phyloP scores from a whole-genome alignment of 1,139 yeast species.

The Blastobotrys persicus region DNA sequence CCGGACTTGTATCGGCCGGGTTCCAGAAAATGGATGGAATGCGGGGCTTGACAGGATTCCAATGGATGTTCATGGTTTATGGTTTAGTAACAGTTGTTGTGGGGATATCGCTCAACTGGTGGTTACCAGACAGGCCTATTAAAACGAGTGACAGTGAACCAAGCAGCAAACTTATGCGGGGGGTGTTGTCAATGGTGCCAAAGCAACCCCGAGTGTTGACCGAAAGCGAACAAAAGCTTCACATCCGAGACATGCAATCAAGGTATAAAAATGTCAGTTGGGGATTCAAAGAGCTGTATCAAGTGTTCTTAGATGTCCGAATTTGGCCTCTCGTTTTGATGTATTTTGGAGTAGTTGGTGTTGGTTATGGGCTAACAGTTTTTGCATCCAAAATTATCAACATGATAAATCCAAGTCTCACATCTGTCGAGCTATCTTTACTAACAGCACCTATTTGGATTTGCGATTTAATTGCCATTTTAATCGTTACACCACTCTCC shows the following conservation, averaged over 20 bases:
- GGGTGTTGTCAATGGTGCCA: slow-evolving; percentile 11
- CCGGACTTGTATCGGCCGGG: slow-evolving; percentile 84
- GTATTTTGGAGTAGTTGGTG: slow-evolving; percentile 92
- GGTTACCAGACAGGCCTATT: slow-evolving; percentile 76
- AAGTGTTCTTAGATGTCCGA: slow-evolving; percentile 60
- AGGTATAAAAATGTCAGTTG: slow-evolving; percentile 51
- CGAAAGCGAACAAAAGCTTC: slow-evolving; percentile 53
- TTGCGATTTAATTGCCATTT: slow-evolving; percentile 76
- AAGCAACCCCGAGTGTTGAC: slow-evolving; percentile 44
- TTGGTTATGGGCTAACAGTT: slow-evolving; percentile 81
- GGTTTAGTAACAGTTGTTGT: slow-evolving; percentile 68
- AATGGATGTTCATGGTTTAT: slow-evolving; percentile 80
- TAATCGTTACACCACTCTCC: slow-evolving; percentile 74
- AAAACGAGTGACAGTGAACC: slow-evolving; percentile 7
- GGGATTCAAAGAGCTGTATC: slow-evolving; percentile 58
- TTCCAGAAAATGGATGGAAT: slow-evolving; percentile 77
- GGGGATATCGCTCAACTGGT: slow-evolving; percentile 68
- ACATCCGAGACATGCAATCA: slow-evolving; percentile 60
- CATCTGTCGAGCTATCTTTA: slow-evolving; percentile 68
- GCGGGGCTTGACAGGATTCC: slow-evolving; percentile 76
- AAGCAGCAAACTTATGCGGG: slow-evolving; percentile 2
- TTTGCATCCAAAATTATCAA: slow-evolving; percentile 81
- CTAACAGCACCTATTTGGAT: slow-evolving; percentile 89
- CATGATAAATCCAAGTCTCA: slow-evolving; percentile 58
- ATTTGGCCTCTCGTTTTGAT: slow-evolving; percentile 80